Evolutionary conservation across 495 filamentous ascomycete species (phyloP).

Genomic region (Mycothermus thermophilus): DNA sequence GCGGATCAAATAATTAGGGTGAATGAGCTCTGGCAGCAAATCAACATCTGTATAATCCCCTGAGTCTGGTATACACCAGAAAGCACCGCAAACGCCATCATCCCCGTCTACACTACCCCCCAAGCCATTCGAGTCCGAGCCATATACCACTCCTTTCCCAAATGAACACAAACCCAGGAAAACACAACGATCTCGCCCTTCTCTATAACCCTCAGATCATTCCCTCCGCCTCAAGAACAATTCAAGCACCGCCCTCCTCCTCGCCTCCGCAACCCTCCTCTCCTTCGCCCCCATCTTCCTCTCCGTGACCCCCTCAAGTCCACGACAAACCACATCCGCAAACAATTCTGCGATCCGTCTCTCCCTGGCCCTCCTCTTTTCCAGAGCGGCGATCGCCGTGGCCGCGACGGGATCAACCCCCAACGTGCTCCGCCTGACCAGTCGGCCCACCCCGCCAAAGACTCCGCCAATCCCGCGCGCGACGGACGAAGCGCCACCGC

Average conservation of each 20-base stretch:
- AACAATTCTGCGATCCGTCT: conserved; percentile 35
- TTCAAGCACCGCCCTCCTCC: conserved; percentile 25
- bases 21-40: too few species aligned
- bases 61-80: too few species aligned
- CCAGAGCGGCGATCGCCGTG: conserved; percentile 19
- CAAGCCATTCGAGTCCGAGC: too few species aligned
- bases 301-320: conserved; percentile 23
- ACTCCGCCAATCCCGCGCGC: conserved; percentile 13
- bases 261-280: conserved; percentile 32
- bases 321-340: conserved; percentile 30
- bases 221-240: conserved; percentile 26
- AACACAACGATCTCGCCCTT: too few species aligned
- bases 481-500: conserved; percentile 3
- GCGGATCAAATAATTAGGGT: too few species aligned
- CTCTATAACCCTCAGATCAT: too few species aligned
- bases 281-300: conserved; percentile 17
- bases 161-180: too few species aligned
- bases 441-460: conserved; percentile 25
- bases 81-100: too few species aligned
- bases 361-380: conserved; percentile 31
- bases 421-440: conserved; percentile 21
- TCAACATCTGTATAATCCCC: too few species aligned
- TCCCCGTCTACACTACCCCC: too few species aligned
- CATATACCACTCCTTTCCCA: too few species aligned
- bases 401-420: conserved; percentile 4